Base-by-base conservation (phyloP, 331 rosid species). In the Pyrus hybrid region DNA sequence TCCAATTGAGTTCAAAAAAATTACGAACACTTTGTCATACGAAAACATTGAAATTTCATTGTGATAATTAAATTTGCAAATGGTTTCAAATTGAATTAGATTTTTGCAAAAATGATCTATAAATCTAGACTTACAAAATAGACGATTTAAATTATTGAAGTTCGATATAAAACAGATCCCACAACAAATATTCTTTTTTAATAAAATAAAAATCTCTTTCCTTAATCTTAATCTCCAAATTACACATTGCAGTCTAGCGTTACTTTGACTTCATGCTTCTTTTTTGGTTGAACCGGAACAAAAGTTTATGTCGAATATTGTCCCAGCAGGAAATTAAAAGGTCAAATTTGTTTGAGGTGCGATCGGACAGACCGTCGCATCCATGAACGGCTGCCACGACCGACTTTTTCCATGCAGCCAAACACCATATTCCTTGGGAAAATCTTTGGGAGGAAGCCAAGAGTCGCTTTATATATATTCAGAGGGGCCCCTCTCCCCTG, bases 161-260 rank as follows among this genome's bases (percentile, higher is more conserved):
- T 33, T 33, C 0, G 3, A 8, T 33, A 33, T 33, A 33, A 33
- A 33, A 33, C 3, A 7, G 0, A 33, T 33, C 3, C 10, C 41
- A n/a, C n/a, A n/a, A n/a, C n/a, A 33, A 33, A 33, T 33, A 7
- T 33, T 33, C 2, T 33, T 33, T 2, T 35, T 35, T 8, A 35
- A 35, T 35, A 0, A 35, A 35, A 35, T 35, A 35, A 0, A 9
- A 35, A 35, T 35, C 1, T 35, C 43, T 33, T 33, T 2, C 10
- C 37, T 33, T 33, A 33, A 33, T 0, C 37, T 33, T 33, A 2
- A 26, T 26, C 28, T 26, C 28, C 28, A 2, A 26, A 3, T 67
- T 80, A 94, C 74, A 92, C 92, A 78, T 83, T 94, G 30, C 96
- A 87, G 75, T 92, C 88, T 26, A 90, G 82, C 95, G 92, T 94